Evolutionary conservation across 2,329 filamentous ascomycete genomes (phyloP), one percentile per base, ranked within the genome.

Genomic region (Aspergillus sp.): DNA sequence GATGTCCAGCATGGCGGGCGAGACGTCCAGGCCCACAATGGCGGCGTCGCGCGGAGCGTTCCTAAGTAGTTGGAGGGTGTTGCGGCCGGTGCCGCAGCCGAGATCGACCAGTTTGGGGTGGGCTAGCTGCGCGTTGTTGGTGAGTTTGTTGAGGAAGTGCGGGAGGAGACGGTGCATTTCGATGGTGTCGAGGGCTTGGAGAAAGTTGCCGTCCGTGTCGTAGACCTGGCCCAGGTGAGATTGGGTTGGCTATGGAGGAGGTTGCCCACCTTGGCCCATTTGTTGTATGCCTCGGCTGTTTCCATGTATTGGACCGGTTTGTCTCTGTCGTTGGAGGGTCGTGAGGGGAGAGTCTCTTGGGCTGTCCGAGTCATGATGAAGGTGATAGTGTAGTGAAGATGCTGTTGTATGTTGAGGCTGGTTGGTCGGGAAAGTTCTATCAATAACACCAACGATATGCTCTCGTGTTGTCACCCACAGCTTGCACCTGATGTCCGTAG

Each of bases 191-290:
- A 87, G 76, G 1, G 79, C 77, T 70, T 88, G 85, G 1, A 88
- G 75, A 65, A 87, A 84, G 64, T 88, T 88, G 31, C 81, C 81
- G 56, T 88, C 85, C 23, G 76, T 81, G 68, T 88, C 85, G 71
- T 88, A 88, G 41, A 84, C 73, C 54, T 75, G 58, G 32, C 3
- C 25, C 41, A 17, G 7, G 7, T 32, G 23, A 25, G 20, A 48
- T 23, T 23, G 21, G 16, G 16, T 6, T 4, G 25, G 20, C 10
- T 34, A 38, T 21, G 5, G 11, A 23, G 44, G 29, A 38, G 32
- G 32, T 3, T 3, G 32, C 16, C 36, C 60, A 71, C 70, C 61
- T 69, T 56, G 10, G 71, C 66, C 69, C 70, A 73, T 59, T 66
- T 68, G 50, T 72, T 62, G 43, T 73, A 73, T 40, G 70, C 70